Evolutionary conservation across 176 grass and related monocot genomes (phyloP).

Genomic region (Raddia guianensis): DNA sequence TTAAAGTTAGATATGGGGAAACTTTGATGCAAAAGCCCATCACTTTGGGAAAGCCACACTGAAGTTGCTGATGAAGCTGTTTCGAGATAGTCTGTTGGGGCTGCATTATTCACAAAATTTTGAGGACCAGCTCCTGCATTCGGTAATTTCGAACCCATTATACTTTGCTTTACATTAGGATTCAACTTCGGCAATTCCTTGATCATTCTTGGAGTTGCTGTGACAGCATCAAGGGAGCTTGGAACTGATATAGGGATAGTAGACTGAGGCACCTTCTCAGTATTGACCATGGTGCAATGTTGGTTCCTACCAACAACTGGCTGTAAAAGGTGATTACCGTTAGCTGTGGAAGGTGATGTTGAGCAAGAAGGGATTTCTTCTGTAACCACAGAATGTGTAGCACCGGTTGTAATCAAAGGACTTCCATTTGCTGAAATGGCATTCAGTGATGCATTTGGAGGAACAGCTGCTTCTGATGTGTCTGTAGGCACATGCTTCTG

Average conservation of each 20-base stretch:
- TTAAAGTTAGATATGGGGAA: constrained; percentile 67
- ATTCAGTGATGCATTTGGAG: constrained; percentile 27
- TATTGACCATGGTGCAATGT: constrained; percentile 48
- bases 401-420: constrained; percentile 50
- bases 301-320: constrained; percentile 49
- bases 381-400: constrained; percentile 64
- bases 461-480: constrained; percentile 40
- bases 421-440: constrained; percentile 43
- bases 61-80: constrained; percentile 86
- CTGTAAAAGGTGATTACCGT: constrained; percentile 54
- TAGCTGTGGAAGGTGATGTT: constrained; percentile 75
- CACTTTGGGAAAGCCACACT: constrained; percentile 74
- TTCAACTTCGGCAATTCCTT: constrained; percentile 66
- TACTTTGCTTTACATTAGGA: constrained; percentile 64
- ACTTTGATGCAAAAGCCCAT: constrained; percentile 69
- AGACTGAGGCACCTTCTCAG: constrained; percentile 60
- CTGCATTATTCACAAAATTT: constrained; percentile 61
- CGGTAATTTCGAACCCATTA: constrained; percentile 60
- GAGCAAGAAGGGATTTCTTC: constrained; percentile 92
- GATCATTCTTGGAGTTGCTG: constrained; percentile 26
- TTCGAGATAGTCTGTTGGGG: constrained; percentile 68
- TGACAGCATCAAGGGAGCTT: constrained; percentile 57
- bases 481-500: constrained; percentile 63
- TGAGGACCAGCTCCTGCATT: constrained; percentile 53
- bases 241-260: constrained; percentile 52